Conservation (phyloP, 495 filamentous ascomycete genomes). For the Penicillium daleae region DNA sequence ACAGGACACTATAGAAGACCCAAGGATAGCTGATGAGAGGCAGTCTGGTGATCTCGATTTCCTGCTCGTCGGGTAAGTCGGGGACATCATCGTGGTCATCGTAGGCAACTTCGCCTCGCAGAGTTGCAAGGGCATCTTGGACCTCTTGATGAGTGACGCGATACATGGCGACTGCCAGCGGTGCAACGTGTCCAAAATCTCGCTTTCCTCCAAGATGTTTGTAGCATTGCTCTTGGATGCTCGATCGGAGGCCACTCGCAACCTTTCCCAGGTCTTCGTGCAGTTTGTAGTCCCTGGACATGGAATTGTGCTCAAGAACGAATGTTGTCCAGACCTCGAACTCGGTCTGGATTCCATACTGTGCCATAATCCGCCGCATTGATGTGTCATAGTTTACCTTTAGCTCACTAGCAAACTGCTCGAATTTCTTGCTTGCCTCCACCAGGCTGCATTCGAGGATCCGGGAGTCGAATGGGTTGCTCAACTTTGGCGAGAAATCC, state of each 20-base stretch:
- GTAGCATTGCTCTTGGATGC: conserved; percentile 66
- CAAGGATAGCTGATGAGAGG: conserved; percentile 94
- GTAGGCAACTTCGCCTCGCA: conserved; percentile 18
- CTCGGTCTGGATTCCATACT: conserved; percentile 83
- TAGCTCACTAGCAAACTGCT: conserved; percentile 62
- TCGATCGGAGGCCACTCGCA: conserved; percentile 63
- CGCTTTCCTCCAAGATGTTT: conserved; percentile 61
- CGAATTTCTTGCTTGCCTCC: conserved; percentile 48
- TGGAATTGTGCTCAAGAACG: conserved; percentile 68
- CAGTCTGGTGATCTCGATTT: conserved; percentile 31
- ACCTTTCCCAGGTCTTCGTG: conserved; percentile 78
- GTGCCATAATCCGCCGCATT: conserved; percentile 80
- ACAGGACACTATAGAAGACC: conserved; percentile 77
- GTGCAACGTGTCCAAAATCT: conserved; percentile 60
- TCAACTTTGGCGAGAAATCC: conserved; percentile 72
- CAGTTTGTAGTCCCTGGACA: conserved; percentile 77
- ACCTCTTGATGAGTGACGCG: conserved; percentile 75
- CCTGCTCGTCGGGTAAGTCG: conserved; percentile 28
- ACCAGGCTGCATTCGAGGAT: conserved; percentile 67
- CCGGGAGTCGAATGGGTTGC: conserved; percentile 72
- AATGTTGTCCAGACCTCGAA: conserved; percentile 92
- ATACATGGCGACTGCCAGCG: conserved; percentile 87
- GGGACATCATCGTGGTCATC: conserved; percentile 23
- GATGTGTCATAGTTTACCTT: conserved; percentile 79
- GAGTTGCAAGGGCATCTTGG: conserved; percentile 47